Conservation (phyloP, 108 stramenopile species). For the Chaetoceros muelleri region DNA sequence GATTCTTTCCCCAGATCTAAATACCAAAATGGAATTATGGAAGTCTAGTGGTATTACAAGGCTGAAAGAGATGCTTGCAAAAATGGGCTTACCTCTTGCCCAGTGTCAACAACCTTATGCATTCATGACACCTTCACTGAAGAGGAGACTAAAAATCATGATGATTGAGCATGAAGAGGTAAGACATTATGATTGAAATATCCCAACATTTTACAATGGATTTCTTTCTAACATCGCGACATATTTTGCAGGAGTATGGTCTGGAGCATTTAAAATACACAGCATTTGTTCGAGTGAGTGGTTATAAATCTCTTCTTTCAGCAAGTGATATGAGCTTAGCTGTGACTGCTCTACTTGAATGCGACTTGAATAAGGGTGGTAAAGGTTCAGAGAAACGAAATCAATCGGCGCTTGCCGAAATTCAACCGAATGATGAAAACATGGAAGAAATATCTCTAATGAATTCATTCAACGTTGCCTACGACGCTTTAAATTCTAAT, state of each 20-base stretch:
- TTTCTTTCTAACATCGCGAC: conserved; percentile 1
- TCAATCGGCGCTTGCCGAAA: conserved; percentile 7
- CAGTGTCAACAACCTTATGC: conserved; percentile 73
- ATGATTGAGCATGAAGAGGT: conserved; percentile 54
- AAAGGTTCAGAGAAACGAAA: too few relatives aligned
- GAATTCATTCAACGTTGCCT: conserved; percentile 69
- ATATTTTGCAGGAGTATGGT: conserved; percentile 48
- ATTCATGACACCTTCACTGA: conserved; percentile 60
- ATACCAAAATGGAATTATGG: conserved; percentile 57
- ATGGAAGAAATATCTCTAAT: conserved; percentile 32
- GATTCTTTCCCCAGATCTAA: conserved; percentile 60
- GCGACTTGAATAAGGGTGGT: conserved; percentile 22
- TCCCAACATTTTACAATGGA: not conserved
- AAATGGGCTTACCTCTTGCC: conserved; percentile 77
- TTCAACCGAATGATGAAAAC: conserved; percentile 20
- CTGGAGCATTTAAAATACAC: conserved; percentile 65
- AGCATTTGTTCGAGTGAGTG: conserved; percentile 74
- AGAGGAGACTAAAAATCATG: conserved; percentile 46
- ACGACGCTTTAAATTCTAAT: conserved; percentile 67
- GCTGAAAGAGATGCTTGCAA: conserved; percentile 75
- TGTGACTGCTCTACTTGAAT: conserved; percentile 77
- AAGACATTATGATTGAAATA: conserved; percentile 7
- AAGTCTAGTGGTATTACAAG: conserved; percentile 41
- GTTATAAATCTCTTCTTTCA: conserved; percentile 67
- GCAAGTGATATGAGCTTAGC: conserved; percentile 78